phyloP scores from a whole-genome alignment of 208 protist genomes.

The Vickermania ingenoplastis region DNA sequence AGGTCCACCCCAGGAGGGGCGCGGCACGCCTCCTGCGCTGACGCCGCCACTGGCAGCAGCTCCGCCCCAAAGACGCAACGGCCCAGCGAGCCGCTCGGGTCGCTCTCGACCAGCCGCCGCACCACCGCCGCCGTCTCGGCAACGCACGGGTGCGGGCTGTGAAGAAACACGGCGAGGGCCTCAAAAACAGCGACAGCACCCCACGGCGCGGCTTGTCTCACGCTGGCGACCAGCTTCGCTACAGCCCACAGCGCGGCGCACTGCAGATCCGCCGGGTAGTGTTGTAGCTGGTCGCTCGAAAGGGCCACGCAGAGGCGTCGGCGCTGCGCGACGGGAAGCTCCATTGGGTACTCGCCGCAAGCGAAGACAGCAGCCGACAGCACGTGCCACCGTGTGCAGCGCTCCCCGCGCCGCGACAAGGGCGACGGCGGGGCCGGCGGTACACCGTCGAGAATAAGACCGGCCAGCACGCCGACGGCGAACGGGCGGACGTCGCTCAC shows the following conservation, averaged over 20 bases:
- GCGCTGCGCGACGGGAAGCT: conserved; percentile 17
- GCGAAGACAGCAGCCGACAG: conserved; percentile 90
- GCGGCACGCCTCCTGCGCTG: conserved; percentile 49
- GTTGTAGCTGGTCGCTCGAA: not conserved
- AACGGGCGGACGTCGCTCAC: conserved; percentile 85
- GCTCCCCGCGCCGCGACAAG: not conserved
- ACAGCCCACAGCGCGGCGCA: conserved; percentile 71
- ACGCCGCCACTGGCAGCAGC: conserved; percentile 39
- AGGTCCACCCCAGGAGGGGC: conserved; percentile 44
- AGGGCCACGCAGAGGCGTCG: not conserved
- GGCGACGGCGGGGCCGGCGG: conserved; percentile 2
- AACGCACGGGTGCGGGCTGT: not conserved
- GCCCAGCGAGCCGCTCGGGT: conserved; percentile 11
- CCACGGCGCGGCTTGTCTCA: conserved; percentile 16
- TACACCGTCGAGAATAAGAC: conserved; percentile 19
- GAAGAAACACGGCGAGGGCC: not conserved
- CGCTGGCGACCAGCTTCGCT: conserved; percentile 85
- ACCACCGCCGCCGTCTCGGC: not conserved
- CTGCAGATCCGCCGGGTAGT: conserved; percentile 73
- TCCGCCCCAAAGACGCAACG: conserved; percentile 40
- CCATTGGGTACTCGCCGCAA: conserved; percentile 90
- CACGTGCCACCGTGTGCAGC: conserved; percentile 62
- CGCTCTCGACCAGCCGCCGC: not conserved
- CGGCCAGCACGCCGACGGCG: conserved; percentile 51
- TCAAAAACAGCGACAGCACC: not conserved